Percentiles rank a stretch among this genome's conserved stretches.
Evolutionary conservation across 2,329 filamentous ascomycete species (phyloP).

Genomic region (Colletotrichum sp.): DNA sequence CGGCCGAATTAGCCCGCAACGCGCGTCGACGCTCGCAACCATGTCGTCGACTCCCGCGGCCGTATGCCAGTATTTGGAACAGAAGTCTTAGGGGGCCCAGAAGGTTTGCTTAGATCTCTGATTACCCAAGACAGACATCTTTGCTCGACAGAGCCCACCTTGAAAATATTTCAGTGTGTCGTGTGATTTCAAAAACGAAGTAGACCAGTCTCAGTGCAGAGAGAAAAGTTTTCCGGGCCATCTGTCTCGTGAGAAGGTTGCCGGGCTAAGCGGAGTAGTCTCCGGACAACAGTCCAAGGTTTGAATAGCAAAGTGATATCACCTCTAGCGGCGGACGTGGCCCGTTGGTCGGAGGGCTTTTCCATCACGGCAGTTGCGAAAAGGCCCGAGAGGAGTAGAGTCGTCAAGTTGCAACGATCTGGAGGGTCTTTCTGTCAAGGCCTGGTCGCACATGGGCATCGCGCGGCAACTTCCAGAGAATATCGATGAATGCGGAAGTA

Average conservation of each 20-base stretch:
- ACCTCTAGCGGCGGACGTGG: neutral
- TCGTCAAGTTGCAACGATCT: neutral
- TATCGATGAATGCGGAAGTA: neutral
- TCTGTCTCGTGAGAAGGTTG: neutral
- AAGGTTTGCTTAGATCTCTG: neutral
- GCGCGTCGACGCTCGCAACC: neutral
- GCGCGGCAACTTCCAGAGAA: neutral
- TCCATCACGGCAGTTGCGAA: neutral
- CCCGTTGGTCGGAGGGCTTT: neutral
- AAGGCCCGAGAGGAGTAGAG: neutral
- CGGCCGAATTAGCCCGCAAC: neutral
- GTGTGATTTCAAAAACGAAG: neutral
- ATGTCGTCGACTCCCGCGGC: neutral
- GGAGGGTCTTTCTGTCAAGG: neutral
- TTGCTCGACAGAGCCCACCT: neutral
- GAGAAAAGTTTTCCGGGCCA: neutral
- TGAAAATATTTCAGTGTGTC: neutral
- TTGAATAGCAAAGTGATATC: neutral
- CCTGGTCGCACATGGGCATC: neutral
- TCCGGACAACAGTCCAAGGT: neutral
- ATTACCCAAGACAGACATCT: accelerated
- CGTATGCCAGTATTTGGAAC: neutral
- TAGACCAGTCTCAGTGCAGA: neutral
- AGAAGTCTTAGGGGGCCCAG: neutral
- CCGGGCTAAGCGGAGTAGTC: neutral